Conservation (phyloP, 1,139 yeast species). For the Magnusiomyces paraingens region DNA sequence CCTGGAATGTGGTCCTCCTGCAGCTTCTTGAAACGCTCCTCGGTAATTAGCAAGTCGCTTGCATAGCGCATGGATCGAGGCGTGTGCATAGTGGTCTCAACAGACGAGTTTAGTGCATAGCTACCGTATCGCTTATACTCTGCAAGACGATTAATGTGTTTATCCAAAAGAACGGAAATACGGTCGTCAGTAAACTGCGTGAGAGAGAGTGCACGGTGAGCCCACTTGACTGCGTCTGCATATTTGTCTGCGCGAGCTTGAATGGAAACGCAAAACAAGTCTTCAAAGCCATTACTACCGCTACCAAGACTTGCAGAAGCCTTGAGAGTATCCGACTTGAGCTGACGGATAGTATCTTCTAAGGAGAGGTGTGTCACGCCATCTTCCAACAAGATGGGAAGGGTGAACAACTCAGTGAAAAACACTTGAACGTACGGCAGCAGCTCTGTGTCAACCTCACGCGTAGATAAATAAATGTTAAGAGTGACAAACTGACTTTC, state of each 20-base stretch:
- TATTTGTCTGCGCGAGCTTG: slow-evolving; percentile 62
- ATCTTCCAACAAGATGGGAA: slow-evolving; percentile 62
- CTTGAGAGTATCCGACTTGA: slow-evolving; percentile 68
- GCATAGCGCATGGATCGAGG: slow-evolving; percentile 60
- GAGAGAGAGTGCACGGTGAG: slow-evolving; percentile 54
- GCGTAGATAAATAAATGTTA: slow-evolving; percentile 57
- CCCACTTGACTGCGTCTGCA: slow-evolving; percentile 67
- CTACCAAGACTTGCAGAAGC: slow-evolving; percentile 47
- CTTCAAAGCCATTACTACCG: slow-evolving; percentile 59
- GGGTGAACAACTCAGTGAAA: slow-evolving; percentile 58
- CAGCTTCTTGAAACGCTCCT: slow-evolving; percentile 48
- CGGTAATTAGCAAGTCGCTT: slow-evolving; percentile 59
- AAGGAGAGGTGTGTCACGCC: slow-evolving; percentile 52
- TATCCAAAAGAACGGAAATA: slow-evolving; percentile 64
- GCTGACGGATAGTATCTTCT: slow-evolving; percentile 65
- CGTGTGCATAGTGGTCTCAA: slow-evolving; percentile 47
- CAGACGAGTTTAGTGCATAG: slow-evolving; percentile 58
- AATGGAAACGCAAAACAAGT: slow-evolving; percentile 47
- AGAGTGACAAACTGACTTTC: slow-evolving; percentile 77
- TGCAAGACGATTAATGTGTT: slow-evolving; percentile 65
- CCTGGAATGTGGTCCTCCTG: slow-evolving; percentile 42
- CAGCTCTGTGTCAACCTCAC: slow-evolving; percentile 48
- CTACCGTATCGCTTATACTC: slow-evolving; percentile 78
- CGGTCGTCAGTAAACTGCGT: slow-evolving; percentile 69
- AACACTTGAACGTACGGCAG: slow-evolving; percentile 60